Conservation (phyloP, 345 rosid species). For the Hibiscus trionum region DNA sequence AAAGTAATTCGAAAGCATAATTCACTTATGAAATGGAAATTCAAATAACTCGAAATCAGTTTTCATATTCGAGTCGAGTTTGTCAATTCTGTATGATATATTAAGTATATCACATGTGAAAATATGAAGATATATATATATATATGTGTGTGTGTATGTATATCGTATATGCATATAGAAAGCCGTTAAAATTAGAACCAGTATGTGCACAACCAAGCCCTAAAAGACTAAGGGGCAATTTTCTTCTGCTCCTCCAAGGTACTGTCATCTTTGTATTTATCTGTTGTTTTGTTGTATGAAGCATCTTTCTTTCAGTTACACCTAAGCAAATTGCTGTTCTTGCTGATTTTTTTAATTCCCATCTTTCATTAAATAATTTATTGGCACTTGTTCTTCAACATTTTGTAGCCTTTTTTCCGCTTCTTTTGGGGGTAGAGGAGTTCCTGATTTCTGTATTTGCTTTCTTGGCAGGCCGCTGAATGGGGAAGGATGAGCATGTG, state of each 20-base stretch:
- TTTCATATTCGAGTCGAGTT: no score
- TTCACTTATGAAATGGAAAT: no score
- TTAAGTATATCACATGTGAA: no score
- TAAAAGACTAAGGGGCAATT: background rate
- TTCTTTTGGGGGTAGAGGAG: background rate
- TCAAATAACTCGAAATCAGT: no score
- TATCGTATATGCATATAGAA: no score
- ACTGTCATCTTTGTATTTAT: background rate
- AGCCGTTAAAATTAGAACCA: no score
- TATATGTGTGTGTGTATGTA: no score
- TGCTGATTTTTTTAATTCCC: background rate
- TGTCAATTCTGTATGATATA: no score
- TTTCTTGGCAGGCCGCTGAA: conserved; percentile 51
- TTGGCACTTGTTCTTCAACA: background rate
- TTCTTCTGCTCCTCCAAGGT: background rate
- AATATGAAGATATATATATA: no score
- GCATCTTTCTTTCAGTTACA: background rate
- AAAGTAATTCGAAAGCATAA: no score
- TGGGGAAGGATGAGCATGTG: conserved; percentile 99
- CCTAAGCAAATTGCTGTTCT: background rate
- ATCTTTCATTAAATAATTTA: background rate
- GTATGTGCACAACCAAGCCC: no score
- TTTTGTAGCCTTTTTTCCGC: background rate
- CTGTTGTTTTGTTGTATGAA: background rate
- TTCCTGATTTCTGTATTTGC: conserved; percentile 6